Conservation (phyloP, 2,329 filamentous ascomycete genomes). For the Phialophora chinensis region DNA sequence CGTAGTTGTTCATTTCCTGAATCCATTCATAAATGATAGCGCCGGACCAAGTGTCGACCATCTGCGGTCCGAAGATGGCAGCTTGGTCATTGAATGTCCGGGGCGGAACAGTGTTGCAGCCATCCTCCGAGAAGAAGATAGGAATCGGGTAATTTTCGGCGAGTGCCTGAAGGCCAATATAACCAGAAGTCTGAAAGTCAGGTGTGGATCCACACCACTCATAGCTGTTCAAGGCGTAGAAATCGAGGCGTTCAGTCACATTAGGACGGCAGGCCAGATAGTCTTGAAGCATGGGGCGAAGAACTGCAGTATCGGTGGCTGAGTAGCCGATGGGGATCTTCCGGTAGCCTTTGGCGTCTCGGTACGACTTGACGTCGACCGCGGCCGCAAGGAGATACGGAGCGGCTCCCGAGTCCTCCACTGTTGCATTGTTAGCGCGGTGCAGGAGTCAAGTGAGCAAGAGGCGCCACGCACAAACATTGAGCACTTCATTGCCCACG, state of each 20-base stretch:
- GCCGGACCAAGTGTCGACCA: conserved; percentile 74
- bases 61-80: conserved; percentile 75
- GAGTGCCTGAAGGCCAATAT: conserved; percentile 69
- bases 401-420: conserved; percentile 66
- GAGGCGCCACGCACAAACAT: conserved; percentile 48
- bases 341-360: conserved; percentile 75
- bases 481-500: conserved; percentile 85
- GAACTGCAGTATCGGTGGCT: conserved; percentile 78
- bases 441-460: background rate
- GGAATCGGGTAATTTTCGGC: conserved; percentile 77
- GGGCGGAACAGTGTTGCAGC: conserved; percentile 67
- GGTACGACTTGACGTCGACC: conserved; percentile 82
- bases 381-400: conserved; percentile 83
- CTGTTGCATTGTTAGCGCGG: conserved; percentile 39
- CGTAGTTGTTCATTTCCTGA: conserved; percentile 81
- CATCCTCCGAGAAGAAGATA: conserved; percentile 88
- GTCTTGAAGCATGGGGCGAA: conserved; percentile 69
- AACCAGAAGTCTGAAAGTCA: conserved; percentile 70
- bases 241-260: conserved; percentile 71
- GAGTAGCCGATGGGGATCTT: conserved; percentile 86
- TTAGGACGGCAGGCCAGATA: conserved; percentile 82
- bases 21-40: conserved; percentile 92
- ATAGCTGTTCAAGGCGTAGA: conserved; percentile 86
- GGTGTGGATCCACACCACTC: conserved; percentile 70
- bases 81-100: conserved; percentile 66